Conservation (phyloP, 2,329 filamentous ascomycete species). For the Neonectria faginata region DNA sequence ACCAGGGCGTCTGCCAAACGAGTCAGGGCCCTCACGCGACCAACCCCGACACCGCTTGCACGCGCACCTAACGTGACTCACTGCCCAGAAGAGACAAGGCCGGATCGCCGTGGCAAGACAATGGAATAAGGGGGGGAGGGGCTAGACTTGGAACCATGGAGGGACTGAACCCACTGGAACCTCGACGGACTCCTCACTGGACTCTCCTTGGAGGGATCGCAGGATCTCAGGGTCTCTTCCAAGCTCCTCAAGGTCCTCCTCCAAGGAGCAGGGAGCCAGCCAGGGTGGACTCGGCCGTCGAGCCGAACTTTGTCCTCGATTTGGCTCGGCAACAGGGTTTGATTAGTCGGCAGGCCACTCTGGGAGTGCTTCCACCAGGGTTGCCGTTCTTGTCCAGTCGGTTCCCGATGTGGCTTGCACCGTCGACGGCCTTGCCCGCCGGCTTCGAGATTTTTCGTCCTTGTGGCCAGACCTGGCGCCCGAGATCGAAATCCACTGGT, state of each 20-base stretch:
- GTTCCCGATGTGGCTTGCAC: slow-evolving; percentile 42
- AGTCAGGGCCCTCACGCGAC: slow-evolving; percentile 10
- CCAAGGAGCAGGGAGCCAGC: neutral
- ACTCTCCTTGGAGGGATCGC: neutral
- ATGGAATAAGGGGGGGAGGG: neutral
- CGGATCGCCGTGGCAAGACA: neutral
- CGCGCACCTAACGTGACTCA: slow-evolving; percentile 27
- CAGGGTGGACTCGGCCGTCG: slow-evolving; percentile 32
- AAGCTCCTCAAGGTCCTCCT: slow-evolving; percentile 11
- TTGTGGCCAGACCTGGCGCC: slow-evolving; percentile 38
- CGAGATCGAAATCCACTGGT: slow-evolving; percentile 36
- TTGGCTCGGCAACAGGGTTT: slow-evolving; percentile 46
- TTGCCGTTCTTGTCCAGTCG: slow-evolving; percentile 36
- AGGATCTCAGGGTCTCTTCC: neutral
- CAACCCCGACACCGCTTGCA: slow-evolving; percentile 13
- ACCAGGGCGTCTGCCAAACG: slow-evolving; percentile 22
- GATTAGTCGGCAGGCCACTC: slow-evolving; percentile 37
- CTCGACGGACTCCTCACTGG: no score
- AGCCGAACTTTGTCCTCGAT: slow-evolving; percentile 34
- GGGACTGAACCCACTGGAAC: no score
- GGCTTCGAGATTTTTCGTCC: slow-evolving; percentile 39
- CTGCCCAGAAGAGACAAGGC: slow-evolving; percentile 17
- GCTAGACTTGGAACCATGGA: slow-evolving; percentile 9
- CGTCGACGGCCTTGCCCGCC: slow-evolving; percentile 32
- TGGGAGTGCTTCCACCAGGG: slow-evolving; percentile 36